Evolutionary conservation across 768 basidiomycete species (phyloP), one percentile per base, ranked within the genome.

Genomic region (Podaxis sp.): DNA sequence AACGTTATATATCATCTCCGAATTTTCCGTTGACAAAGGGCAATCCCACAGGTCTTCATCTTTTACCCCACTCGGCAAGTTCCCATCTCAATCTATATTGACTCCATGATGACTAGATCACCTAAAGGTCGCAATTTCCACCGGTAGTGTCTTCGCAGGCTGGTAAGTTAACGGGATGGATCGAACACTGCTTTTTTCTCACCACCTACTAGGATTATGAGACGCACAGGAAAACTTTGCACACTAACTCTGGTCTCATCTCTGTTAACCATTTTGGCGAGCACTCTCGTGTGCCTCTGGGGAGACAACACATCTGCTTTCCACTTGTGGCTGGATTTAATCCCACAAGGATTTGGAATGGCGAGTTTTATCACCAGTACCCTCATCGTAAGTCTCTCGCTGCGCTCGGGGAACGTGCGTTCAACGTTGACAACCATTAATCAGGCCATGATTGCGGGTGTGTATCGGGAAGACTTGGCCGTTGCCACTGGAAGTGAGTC

Each of bases 61-160:
- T 99, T 21, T 75, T 98, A 38, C 94, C 95, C 23, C 95, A 96
- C 74, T 93, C 92, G 37, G 90, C 93, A 74, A 72, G 86, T 66
- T 51, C 52, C 46, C 35, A 46, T 51, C 47, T 37, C 52, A 36
- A 51, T 63, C 27, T 60, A 57, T 58, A 27, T 53, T 63, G 44
- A 65, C 57, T 60, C 42, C 50, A 64, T 66, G 64, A 57, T 59
- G 66, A 58, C 59, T 64, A 59, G 62, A 66, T 61, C 64, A 61
- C 57, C 59, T 62, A 44, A 69, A 94, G 90, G 74, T 91, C 63
- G 87, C 90, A 52, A 81, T 97, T 57, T 89, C 94, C 2, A 76
- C 80, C 0, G 96, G 96, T 23, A 95, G 93, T 63, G 81, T 99
- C 35, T 79, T 88, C 53, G 92, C 93, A 44, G 96, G 96, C 66